phyloP scores from a whole-genome alignment of 257 asterid genomes.

The Cordia subcordata region DNA sequence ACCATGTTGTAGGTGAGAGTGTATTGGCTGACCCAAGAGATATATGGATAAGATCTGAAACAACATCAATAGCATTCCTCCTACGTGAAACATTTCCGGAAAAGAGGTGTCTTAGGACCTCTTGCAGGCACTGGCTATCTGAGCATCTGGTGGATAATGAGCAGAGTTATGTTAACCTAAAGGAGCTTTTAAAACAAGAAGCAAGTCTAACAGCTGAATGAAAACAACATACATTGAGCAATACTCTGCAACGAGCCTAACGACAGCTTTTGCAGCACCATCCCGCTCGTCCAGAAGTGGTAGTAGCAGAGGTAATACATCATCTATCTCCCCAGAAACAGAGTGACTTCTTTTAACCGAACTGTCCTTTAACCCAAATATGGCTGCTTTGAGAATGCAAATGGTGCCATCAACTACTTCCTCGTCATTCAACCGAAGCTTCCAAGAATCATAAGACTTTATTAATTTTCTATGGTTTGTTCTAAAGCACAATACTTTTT shows the following conservation, averaged over 20 bases:
- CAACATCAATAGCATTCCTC: constrained; percentile 71
- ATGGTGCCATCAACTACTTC: constrained; percentile 71
- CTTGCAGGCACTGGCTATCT: constrained; percentile 46
- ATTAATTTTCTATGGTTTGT: not conserved
- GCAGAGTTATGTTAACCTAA: constrained; percentile 14
- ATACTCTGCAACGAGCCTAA: constrained; percentile 79
- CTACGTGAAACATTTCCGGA: constrained; percentile 53
- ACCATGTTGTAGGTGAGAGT: constrained; percentile 55
- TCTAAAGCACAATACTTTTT: not conserved
- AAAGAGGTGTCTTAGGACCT: constrained; percentile 52
- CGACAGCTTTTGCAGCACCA: constrained; percentile 77
- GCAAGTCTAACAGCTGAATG: constrained; percentile 4
- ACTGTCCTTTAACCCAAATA: constrained; percentile 47
- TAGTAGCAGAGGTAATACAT: constrained; percentile 53
- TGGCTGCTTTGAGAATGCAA: constrained; percentile 61
- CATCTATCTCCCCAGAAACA: constrained; percentile 48
- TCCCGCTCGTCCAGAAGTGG: constrained; percentile 79
- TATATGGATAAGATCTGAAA: constrained; percentile 54
- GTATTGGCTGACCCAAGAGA: constrained; percentile 43
- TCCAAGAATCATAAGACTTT: constrained; percentile 19
- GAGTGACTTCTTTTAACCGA: constrained; percentile 35
- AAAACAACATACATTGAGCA: constrained; percentile 54
- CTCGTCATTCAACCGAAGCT: constrained; percentile 66
- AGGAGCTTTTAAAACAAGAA: constrained; percentile 9
- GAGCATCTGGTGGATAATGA: constrained; percentile 53